A percentile compares a stretch with the other conserved stretches of the same genome.
Conservation (phyloP, 1,139 yeast species). For the Suhomyces taliae region DNA sequence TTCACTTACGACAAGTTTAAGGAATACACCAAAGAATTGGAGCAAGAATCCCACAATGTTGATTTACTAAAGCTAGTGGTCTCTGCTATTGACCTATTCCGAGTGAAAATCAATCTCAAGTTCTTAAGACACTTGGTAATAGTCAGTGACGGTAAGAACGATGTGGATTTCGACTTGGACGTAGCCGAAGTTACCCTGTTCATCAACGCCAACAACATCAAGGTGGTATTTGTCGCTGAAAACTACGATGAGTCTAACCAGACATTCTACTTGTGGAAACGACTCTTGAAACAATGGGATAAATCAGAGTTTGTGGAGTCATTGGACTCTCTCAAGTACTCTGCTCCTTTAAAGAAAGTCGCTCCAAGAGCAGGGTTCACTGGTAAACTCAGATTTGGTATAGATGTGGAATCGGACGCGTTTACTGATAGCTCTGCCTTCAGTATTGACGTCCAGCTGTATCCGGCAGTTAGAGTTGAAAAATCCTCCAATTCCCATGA, state of each 20-base stretch:
- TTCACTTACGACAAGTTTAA: conserved; percentile 22
- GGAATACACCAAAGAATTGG: conserved; percentile 4
- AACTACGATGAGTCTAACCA: conserved; percentile 1
- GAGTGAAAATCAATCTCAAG: conserved; percentile 28
- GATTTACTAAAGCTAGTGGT: conserved; percentile 30
- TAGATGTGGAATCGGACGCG: conserved; percentile 14
- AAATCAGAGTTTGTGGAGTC: conserved; percentile 18
- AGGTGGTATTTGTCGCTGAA: conserved; percentile 17
- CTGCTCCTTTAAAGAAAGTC: conserved; percentile 34
- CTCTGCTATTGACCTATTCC: conserved; percentile 32
- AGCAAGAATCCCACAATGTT: not conserved
- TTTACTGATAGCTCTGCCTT: conserved; percentile 16
- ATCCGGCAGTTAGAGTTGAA: conserved; percentile 59
- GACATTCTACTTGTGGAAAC: conserved; percentile 14
- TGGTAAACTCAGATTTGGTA: conserved; percentile 45
- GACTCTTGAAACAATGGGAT: conserved; percentile 15
- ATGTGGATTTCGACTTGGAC: conserved; percentile 11
- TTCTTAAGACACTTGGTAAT: conserved; percentile 44
- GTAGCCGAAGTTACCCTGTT: conserved; percentile 17
- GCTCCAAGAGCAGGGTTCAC: conserved; percentile 37
- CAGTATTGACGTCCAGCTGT: conserved; percentile 59
- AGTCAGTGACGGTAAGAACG: conserved; percentile 38
- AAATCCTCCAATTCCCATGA: conserved; percentile 32
- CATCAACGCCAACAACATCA: conserved; percentile 22
- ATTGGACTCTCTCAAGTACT: conserved; percentile 13